A percentile compares a stretch with the other conserved stretches of the same genome.
These are phyloP conservation scores for Phaeodactylum tricornutum DNA, from an alignment of 108 stramenopile genomes.

Conservation along the genomic window DNA sequence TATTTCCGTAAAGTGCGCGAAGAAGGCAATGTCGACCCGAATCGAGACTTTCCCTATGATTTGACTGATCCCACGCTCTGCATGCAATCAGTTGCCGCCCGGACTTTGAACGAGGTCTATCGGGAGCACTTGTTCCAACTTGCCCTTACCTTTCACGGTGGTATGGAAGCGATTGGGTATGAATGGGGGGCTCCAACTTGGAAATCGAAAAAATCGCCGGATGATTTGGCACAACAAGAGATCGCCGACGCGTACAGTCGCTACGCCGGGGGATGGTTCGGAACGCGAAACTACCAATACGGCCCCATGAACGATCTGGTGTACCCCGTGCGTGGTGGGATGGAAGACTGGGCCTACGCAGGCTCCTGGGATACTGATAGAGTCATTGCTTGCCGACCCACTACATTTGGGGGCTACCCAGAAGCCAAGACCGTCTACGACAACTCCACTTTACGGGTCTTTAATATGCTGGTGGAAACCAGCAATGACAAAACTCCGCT, in stretches of 20 bases:
- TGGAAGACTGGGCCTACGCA: slow-evolving; percentile 92
- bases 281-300: slow-evolving; percentile 32
- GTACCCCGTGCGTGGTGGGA: slow-evolving; percentile 90
- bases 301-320: slow-evolving; percentile 81
- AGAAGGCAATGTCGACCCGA: slow-evolving; percentile 36
- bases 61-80: slow-evolving; percentile 31
- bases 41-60: slow-evolving; percentile 59
- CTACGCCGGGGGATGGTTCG: slow-evolving; percentile 34
- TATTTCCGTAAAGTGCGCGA: slow-evolving; percentile 34
- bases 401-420: slow-evolving; percentile 45
- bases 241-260: slow-evolving; percentile 29
- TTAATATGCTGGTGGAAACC: slow-evolving; percentile 90
- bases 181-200: slow-evolving; percentile 82
- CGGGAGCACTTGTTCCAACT: slow-evolving; percentile 88
- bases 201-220: slow-evolving; percentile 23
- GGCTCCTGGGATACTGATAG: slow-evolving; percentile 83
- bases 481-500: slow-evolving; percentile 60
- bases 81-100: slow-evolving; percentile 86
- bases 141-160: slow-evolving; percentile 92
- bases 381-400: slow-evolving; percentile 62
- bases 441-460: slow-evolving; percentile 66
- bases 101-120: slow-evolving; percentile 87
- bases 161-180: slow-evolving; percentile 87
- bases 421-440: slow-evolving; percentile 59
- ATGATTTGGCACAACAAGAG: slow-evolving; percentile 43